phyloP scores from a whole-genome alignment of 352 stramenopile species.

The Phytophthora sansomeana region DNA sequence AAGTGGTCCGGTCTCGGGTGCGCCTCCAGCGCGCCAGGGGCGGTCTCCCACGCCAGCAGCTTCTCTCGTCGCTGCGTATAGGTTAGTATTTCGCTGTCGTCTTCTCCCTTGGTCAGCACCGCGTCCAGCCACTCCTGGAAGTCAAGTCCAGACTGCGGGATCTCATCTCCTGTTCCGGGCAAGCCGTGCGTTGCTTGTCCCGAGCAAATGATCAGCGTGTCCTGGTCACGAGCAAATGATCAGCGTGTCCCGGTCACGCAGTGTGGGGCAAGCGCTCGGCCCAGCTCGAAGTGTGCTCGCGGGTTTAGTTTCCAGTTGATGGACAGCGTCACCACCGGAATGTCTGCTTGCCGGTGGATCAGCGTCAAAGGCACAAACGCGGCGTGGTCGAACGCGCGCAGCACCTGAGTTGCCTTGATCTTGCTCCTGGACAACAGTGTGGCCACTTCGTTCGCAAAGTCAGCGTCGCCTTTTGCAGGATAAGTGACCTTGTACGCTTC shows the following conservation, averaged over 20 bases:
- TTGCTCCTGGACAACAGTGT: constrained; percentile 59
- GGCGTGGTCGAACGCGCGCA: constrained; percentile 90
- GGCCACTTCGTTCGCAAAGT: constrained; percentile 74
- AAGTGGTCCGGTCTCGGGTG: constrained; percentile 64
- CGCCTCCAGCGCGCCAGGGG: constrained; percentile 42
- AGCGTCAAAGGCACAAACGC: constrained; percentile 90
- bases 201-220: constrained; percentile 89
- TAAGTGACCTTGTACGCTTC: constrained; percentile 89
- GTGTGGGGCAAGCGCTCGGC: constrained; percentile 57
- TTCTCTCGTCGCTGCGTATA: constrained; percentile 45
- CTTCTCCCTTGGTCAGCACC: constrained; percentile 31
- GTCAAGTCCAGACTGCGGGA: constrained; percentile 34
- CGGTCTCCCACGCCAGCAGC: constrained; percentile 50
- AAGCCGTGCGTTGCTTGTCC: constrained; percentile 58
- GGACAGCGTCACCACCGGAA: constrained; percentile 89
- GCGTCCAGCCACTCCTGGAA: constrained; percentile 59
- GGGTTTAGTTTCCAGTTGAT: constrained; percentile 68
- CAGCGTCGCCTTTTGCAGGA: constrained; percentile 63
- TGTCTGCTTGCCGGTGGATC: constrained; percentile 83
- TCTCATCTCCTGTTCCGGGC: constrained; percentile 13
- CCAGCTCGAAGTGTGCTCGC: constrained; percentile 69
- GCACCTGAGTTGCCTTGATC: constrained; percentile 55
- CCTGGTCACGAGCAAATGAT: constrained; percentile 88
- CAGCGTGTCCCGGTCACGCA: constrained; percentile 80
- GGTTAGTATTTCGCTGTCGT: constrained; percentile 27